phyloP scores from a whole-genome alignment of 208 protist species.

The Leishmania braziliensis region DNA sequence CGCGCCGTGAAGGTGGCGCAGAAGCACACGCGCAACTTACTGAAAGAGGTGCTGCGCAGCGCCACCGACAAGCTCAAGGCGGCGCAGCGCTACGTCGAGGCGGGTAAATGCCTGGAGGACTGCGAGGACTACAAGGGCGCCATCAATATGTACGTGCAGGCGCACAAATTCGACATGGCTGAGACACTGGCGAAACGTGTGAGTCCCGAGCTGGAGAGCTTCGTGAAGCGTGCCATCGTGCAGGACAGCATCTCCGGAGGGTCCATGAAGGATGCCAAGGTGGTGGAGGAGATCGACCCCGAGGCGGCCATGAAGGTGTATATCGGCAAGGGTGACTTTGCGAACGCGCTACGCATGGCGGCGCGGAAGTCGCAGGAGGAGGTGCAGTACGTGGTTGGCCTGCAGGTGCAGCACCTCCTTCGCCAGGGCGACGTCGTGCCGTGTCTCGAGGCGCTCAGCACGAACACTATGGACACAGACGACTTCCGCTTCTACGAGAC shows the following conservation, averaged over 20 bases:
- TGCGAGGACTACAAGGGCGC: constrained; percentile 93
- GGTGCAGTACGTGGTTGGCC: constrained; percentile 64
- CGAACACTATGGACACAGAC: constrained; percentile 65
- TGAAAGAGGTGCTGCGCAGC: constrained; percentile 81
- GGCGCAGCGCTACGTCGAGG: constrained; percentile 83
- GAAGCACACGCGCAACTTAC: constrained; percentile 86
- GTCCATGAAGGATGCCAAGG: constrained; percentile 72
- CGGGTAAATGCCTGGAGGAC: constrained; percentile 88
- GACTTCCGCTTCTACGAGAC: constrained; percentile 92
- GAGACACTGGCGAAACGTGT: constrained; percentile 85
- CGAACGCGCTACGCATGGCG: constrained; percentile 83
- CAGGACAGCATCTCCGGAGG: constrained; percentile 87
- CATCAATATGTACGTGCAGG: constrained; percentile 95
- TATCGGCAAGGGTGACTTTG: constrained; percentile 80
- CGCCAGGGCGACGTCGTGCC: constrained; percentile 50
- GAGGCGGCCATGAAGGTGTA: constrained; percentile 90
- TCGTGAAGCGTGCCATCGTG: constrained; percentile 90
- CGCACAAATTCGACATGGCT: constrained; percentile 92
- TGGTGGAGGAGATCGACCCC: constrained; percentile 90
- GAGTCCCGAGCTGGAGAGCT: constrained; percentile 85
- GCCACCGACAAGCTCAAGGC: constrained; percentile 82
- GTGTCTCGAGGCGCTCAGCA: constrained; percentile 69
- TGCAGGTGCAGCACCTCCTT: constrained; percentile 82
- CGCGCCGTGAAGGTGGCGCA: constrained; percentile 95
- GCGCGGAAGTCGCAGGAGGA: constrained; percentile 68